Evolutionary conservation across 164 flowering plant genomes (phyloP).

Genomic region (Vitis amurensis): DNA sequence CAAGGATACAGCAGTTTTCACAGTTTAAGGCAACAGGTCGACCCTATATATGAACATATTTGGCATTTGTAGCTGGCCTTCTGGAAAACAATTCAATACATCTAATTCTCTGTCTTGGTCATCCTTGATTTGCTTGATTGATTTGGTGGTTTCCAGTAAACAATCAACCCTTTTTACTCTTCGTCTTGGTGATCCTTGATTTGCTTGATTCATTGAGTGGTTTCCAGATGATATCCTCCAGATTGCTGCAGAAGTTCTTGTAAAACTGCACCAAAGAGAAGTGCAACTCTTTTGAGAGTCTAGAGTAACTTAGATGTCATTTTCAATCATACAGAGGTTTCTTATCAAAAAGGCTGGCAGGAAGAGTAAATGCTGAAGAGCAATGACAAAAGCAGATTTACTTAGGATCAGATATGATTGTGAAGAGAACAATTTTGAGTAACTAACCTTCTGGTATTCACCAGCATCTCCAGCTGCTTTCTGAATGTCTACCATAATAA

Average conservation of each 20-base stretch:
- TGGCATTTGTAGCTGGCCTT: too few species aligned
- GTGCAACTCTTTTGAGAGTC: neutral
- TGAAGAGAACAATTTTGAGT: conserved; percentile 1
- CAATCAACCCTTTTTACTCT: conserved; percentile 52
- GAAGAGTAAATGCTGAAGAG: too few species aligned
- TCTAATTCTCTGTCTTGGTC: too few species aligned
- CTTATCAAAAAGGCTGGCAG: too few species aligned
- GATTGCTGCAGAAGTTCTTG: conserved; percentile 78
- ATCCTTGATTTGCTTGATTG: too few species aligned
- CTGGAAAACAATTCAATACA: too few species aligned
- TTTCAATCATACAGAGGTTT: neutral
- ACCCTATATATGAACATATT: too few species aligned
- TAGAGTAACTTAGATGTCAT: neutral
- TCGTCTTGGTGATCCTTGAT: conserved; percentile 47
- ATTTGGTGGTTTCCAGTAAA: too few species aligned
- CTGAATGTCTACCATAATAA: conserved; percentile 89
- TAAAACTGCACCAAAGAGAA: conserved; percentile 62
- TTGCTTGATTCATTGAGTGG: conserved; percentile 57
- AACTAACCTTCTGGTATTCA: conserved; percentile 81
- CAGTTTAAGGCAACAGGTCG: too few species aligned
- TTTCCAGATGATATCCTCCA: conserved; percentile 93
- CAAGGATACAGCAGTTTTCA: too few species aligned
- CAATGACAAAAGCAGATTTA: too few species aligned
- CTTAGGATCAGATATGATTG: neutral
- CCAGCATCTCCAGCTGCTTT: conserved; percentile 76